Evolutionary conservation across 768 basidiomycete genomes (phyloP).

Genomic region (Lentinula detonsa): DNA sequence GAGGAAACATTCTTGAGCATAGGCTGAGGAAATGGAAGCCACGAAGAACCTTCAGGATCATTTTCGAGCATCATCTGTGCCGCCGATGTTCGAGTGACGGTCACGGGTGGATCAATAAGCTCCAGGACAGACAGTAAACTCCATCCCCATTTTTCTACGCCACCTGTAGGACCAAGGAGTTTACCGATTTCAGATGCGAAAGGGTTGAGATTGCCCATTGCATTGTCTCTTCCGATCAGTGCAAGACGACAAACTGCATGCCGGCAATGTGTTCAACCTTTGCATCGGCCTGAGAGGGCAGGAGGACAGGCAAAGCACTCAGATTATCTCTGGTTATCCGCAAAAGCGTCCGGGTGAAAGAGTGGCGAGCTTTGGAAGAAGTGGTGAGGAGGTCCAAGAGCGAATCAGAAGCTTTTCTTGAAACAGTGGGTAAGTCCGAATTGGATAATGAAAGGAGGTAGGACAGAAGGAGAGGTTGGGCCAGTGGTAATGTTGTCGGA

Average conservation of each 20-base stretch:
- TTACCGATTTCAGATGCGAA: constrained; percentile 50
- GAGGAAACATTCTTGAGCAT: constrained; percentile 51
- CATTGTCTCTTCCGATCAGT: constrained; percentile 10
- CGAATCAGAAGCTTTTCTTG: constrained; percentile 36
- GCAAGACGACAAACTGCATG: constrained; percentile 63
- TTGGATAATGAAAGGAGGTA: constrained; percentile 70
- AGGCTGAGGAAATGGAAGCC: constrained; percentile 51
- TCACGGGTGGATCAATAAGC: constrained; percentile 50
- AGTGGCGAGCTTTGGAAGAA: constrained; percentile 34
- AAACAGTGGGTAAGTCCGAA: constrained; percentile 49
- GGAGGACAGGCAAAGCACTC: constrained; percentile 61
- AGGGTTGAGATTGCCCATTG: constrained; percentile 23
- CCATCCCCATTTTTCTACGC: constrained; percentile 93
- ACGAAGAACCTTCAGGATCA: constrained; percentile 26
- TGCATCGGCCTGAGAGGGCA: constrained; percentile 66
- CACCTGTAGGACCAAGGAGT: constrained; percentile 74
- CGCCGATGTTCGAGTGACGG: constrained; percentile 38
- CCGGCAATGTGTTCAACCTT: constrained; percentile 65
- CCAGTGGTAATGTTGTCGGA: constrained; percentile 57
- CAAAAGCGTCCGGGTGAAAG: constrained; percentile 51
- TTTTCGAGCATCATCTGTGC: constrained; percentile 57
- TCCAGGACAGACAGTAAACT: constrained; percentile 77
- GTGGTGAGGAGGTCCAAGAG: constrained; percentile 41
- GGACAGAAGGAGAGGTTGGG: constrained; percentile 61
- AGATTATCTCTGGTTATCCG: constrained; percentile 62